These are phyloP conservation scores for Acaromyces ingoldii DNA, from an alignment of 1,284 basidiomycete species.

Conservation along the genomic window DNA sequence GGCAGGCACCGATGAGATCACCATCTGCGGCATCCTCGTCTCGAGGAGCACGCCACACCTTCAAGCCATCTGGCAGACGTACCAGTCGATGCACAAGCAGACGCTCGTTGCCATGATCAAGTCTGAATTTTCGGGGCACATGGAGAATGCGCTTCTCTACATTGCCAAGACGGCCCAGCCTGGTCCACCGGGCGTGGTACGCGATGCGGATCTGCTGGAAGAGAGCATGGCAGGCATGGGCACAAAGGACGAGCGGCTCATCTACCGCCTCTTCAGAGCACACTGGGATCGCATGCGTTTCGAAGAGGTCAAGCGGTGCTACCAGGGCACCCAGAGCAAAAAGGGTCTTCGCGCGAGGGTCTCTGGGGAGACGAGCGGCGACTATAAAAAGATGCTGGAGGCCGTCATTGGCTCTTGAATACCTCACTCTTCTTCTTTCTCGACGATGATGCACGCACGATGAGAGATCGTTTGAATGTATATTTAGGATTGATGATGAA, in stretches of 20 bases:
- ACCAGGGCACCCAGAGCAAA: conserved; percentile 40
- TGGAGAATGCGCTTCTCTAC: conserved; percentile 41
- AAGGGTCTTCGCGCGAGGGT: conserved; percentile 36
- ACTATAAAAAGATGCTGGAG: conserved; percentile 36
- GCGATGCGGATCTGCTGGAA: conserved; percentile 46
- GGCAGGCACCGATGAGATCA: conserved; percentile 41
- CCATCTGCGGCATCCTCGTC: conserved; percentile 46
- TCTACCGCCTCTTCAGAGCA: conserved; percentile 36
- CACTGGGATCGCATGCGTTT: conserved; percentile 46
- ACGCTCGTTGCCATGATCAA: conserved; percentile 40
- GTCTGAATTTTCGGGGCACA: conserved; percentile 45
- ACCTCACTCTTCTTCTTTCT: not conserved
- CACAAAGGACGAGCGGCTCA: conserved; percentile 38
- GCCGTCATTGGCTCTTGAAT: conserved; percentile 27
- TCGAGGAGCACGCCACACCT: conserved; percentile 42
- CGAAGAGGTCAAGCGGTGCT: conserved; percentile 44
- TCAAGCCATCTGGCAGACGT: conserved; percentile 40
- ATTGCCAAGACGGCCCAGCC: conserved; percentile 47
- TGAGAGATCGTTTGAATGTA: too few species aligned
- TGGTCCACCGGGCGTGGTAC: conserved; percentile 22
- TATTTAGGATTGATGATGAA: too few species aligned
- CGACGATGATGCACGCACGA: too few species aligned
- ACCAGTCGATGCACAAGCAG: conserved; percentile 15
- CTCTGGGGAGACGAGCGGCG: conserved; percentile 40
- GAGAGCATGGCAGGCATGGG: conserved; percentile 47